A percentile compares a stretch with the other conserved stretches of the same genome.
Evolutionary conservation across 352 stramenopile species (phyloP).

Genomic region (Porosira glacialis): DNA sequence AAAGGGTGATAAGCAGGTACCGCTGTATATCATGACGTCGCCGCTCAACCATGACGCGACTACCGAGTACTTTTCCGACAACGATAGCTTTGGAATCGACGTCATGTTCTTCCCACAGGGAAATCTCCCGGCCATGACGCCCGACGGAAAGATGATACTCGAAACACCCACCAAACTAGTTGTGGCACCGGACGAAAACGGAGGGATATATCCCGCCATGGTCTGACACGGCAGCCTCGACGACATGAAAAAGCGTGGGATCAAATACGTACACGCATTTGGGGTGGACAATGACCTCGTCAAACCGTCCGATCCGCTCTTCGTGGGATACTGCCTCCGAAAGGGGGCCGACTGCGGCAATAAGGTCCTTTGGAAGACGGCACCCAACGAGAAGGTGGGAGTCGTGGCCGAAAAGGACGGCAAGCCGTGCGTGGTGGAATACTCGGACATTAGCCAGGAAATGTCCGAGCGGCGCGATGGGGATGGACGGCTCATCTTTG

Average conservation of each 20-base stretch:
- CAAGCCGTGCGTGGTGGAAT: conserved; percentile 90
- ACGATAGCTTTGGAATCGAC: conserved; percentile 91
- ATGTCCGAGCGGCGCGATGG: conserved; percentile 77
- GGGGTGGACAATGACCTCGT: conserved; percentile 98
- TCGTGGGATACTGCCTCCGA: conserved; percentile 93
- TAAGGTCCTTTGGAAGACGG: conserved; percentile 93
- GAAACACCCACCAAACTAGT: conserved; percentile 84
- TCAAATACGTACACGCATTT: conserved; percentile 95
- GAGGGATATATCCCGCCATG: conserved; percentile 92
- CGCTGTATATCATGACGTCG: conserved; percentile 96
- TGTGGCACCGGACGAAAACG: conserved; percentile 96
- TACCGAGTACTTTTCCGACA: conserved; percentile 85
- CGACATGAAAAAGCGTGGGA: conserved; percentile 83
- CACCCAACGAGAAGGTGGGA: conserved; percentile 87
- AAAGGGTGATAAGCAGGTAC: conserved; percentile 32
- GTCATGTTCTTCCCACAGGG: conserved; percentile 95
- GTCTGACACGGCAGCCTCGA: conserved; percentile 85
- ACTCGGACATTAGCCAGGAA: conserved; percentile 90
- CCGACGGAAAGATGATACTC: conserved; percentile 94
- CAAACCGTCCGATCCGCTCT: conserved; percentile 91
- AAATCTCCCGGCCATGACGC: conserved; percentile 91
- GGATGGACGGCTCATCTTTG: conserved; percentile 86
- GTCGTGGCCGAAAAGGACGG: conserved; percentile 64
- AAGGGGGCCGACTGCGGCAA: conserved; percentile 92
- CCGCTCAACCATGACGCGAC: conserved; percentile 93